These are phyloP conservation scores for Carex littledalei DNA, from an alignment of 176 grass and related monocot genomes.

Conservation along the genomic window DNA sequence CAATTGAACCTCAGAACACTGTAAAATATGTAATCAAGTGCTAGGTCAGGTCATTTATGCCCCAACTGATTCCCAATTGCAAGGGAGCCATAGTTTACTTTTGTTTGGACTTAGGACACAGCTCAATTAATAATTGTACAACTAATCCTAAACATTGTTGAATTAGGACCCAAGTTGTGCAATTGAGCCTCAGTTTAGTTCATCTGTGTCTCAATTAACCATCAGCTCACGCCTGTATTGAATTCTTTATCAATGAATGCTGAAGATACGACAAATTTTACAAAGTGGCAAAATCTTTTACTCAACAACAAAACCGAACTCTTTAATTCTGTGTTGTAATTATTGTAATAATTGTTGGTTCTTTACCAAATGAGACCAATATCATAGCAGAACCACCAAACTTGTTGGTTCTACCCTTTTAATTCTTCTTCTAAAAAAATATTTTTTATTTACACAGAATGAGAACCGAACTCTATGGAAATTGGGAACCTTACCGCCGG, in stretches of 20 bases:
- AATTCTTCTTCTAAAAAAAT: constrained; percentile 12
- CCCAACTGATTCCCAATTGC: not conserved
- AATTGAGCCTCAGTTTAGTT: not conserved
- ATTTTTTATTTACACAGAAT: constrained; percentile 48
- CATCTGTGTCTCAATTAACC: not conserved
- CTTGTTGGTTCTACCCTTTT: not conserved
- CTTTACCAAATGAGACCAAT: not conserved
- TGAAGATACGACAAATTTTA: not conserved
- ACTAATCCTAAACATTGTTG: not conserved
- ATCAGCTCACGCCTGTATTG: not conserved
- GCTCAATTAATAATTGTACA: not conserved
- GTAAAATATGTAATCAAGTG: not conserved
- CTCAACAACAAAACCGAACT: too few species aligned
- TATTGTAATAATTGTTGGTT: not conserved
- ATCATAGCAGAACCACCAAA: not conserved
- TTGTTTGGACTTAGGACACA: too few species aligned
- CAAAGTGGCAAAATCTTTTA: not conserved
- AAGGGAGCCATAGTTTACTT: not conserved
- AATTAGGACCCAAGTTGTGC: not conserved
- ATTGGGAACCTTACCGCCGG: constrained; percentile 78
- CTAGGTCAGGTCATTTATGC: not conserved
- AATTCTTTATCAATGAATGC: not conserved
- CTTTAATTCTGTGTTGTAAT: too few species aligned
- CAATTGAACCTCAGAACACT: not conserved
- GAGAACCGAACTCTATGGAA: constrained; percentile 94